phyloP scores from a whole-genome alignment of 2,329 filamentous ascomycete genomes.

The Sporothrix globosa region DNA sequence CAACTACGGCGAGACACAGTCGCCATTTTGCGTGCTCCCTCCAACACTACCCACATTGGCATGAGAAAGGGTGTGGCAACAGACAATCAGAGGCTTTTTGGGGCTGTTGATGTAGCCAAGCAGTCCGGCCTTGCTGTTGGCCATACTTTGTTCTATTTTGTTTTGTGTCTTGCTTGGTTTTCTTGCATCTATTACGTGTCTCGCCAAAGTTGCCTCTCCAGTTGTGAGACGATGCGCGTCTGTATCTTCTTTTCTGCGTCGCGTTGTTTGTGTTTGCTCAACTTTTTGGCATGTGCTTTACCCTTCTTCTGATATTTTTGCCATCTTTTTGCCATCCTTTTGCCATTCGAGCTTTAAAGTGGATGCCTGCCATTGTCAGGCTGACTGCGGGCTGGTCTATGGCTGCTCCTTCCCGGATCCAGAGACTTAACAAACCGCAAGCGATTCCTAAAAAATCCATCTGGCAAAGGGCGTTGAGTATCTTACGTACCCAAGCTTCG shows the following conservation, averaged over 20 bases:
- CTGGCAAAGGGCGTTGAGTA: too few relatives aligned
- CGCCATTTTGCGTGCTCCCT: constrained; percentile 23
- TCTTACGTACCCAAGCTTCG: background rate
- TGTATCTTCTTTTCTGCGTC: constrained; percentile 1
- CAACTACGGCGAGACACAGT: background rate
- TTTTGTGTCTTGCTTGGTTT: background rate
- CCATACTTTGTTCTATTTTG: background rate
- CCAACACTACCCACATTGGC: constrained; percentile 27
- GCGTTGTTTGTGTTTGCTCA: background rate
- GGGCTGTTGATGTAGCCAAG: background rate
- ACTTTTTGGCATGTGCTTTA: constrained; percentile 33
- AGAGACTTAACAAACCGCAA: too few relatives aligned
- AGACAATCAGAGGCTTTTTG: constrained; percentile 22
- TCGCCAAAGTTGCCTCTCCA: background rate
- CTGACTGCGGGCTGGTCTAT: background rate
- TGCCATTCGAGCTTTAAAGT: constrained; percentile 2
- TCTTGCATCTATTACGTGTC: background rate
- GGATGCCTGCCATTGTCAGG: constrained; percentile 5
- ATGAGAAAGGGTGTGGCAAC: constrained; percentile 1
- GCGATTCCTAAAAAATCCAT: too few relatives aligned
- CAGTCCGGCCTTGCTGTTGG: too few relatives aligned
- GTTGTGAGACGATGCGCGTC: constrained; percentile 18
- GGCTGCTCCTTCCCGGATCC: background rate
- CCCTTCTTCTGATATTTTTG: background rate
- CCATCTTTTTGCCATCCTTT: background rate